Conservation (phyloP, 495 filamentous ascomycete species). For the Neurospora discreta region DNA sequence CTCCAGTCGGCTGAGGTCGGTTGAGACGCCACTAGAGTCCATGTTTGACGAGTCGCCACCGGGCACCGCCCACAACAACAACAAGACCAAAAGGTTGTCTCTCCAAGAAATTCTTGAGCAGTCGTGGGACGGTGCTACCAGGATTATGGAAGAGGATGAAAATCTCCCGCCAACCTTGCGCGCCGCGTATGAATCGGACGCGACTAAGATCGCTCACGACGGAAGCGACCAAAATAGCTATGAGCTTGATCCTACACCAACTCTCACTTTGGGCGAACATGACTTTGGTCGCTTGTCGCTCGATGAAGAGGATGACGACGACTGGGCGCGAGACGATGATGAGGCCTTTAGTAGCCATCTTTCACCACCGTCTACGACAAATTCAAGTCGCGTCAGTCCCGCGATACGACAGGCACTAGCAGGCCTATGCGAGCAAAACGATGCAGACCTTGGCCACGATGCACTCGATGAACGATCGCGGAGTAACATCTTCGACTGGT, state of each 20-base stretch:
- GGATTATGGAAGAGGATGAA: slow-evolving; percentile 58
- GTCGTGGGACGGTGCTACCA: slow-evolving; percentile 38
- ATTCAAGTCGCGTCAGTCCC: slow-evolving; percentile 35
- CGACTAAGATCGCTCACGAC: slow-evolving; percentile 8
- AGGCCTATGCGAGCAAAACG: slow-evolving; percentile 30
- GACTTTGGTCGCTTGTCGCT: slow-evolving; percentile 39
- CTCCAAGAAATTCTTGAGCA: slow-evolving; percentile 43
- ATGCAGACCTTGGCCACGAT: slow-evolving; percentile 19
- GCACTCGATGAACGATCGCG: slow-evolving; percentile 35
- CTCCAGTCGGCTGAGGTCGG: slow-evolving; percentile 35
- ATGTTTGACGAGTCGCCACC: slow-evolving; percentile 77
- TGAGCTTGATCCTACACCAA: slow-evolving; percentile 9
- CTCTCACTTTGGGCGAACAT: slow-evolving; percentile 12
- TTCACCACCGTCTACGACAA: slow-evolving; percentile 43
- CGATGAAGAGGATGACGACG: slow-evolving; percentile 54
- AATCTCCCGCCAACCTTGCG: slow-evolving; percentile 46
- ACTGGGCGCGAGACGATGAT: slow-evolving; percentile 49
- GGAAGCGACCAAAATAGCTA: slow-evolving; percentile 7
- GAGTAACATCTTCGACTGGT: slow-evolving; percentile 77
- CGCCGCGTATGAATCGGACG: slow-evolving; percentile 13
- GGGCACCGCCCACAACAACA: slow-evolving; percentile 35
- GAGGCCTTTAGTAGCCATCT: slow-evolving; percentile 37
- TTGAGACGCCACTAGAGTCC: slow-evolving; percentile 58
- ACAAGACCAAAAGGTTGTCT: slow-evolving; percentile 45
- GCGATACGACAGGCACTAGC: slow-evolving; percentile 31